Percentiles rank a stretch among this genome's conserved stretches.
Conservation (phyloP, 345 rosid genomes). For the Melaleuca quinquenervia region DNA sequence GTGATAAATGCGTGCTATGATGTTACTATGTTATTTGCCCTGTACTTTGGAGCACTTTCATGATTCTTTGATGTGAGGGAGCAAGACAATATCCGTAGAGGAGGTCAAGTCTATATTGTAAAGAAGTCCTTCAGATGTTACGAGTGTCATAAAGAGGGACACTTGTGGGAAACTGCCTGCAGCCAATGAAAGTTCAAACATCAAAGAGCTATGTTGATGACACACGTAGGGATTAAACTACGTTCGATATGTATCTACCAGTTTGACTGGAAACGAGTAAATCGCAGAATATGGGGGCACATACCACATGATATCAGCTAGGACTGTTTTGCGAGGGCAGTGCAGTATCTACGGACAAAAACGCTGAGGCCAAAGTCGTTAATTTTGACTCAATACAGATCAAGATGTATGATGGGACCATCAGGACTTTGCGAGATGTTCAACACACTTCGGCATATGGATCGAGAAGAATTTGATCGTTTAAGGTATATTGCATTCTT, state of each 20-base stretch:
- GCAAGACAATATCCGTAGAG: not conserved
- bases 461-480: not conserved
- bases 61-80: no score
- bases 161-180: not conserved
- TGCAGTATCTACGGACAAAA: not conserved
- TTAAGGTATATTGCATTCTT: not conserved
- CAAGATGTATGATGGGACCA: not conserved
- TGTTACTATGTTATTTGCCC: not conserved
- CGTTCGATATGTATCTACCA: not conserved
- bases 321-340: not conserved
- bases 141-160: not conserved
- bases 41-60: not conserved
- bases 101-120: not conserved
- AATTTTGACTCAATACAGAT: no score
- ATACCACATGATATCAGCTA: not conserved
- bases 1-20: not conserved
- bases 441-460: not conserved
- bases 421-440: not conserved
- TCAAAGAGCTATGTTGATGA: not conserved
- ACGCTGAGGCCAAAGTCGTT: not conserved
- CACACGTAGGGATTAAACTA: not conserved
- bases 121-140: not conserved
- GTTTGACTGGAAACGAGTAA: not conserved
- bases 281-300: not conserved
- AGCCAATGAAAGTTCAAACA: not conserved